Evolutionary conservation across 371 early-diverging fungal species (phyloP).

Genomic region (Blakeslea trispora): DNA sequence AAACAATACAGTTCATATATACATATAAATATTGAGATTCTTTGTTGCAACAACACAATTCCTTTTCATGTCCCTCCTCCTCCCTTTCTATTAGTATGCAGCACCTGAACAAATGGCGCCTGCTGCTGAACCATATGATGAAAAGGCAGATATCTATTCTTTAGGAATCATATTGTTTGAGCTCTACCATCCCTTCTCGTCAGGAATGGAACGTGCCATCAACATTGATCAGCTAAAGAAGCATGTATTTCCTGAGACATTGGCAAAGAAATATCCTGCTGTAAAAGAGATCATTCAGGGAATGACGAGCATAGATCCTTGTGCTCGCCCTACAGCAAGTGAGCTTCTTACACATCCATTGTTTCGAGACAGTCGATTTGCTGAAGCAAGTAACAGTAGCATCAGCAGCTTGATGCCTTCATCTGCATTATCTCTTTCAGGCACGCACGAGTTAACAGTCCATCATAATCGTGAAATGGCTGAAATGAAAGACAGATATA

Average conservation of each 20-base stretch:
- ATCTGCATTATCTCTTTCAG: not conserved
- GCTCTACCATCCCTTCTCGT: conserved; percentile 59
- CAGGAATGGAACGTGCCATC: conserved; percentile 67
- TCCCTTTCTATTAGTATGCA: conserved; percentile 67
- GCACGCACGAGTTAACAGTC: not conserved
- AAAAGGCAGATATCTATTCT: conserved; percentile 72
- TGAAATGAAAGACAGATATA: conserved; percentile 9
- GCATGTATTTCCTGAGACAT: conserved; percentile 72
- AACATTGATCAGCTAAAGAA: conserved; percentile 61
- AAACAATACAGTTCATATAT: not conserved
- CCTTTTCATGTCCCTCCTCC: conserved; percentile 35
- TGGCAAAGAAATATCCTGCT: conserved; percentile 76
- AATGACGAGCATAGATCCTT: conserved; percentile 77
- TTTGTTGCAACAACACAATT: not conserved
- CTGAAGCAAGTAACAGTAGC: not conserved
- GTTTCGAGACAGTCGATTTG: not conserved
- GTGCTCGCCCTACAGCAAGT: conserved; percentile 70
- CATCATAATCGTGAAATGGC: conserved; percentile 17
- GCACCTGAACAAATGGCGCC: conserved; percentile 90
- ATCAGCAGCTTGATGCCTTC: not conserved
- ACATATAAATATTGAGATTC: not conserved
- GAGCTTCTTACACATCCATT: conserved; percentile 43
- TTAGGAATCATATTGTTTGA: conserved; percentile 75
- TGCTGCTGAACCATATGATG: conserved; percentile 52
- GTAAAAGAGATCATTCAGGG: conserved; percentile 79